phyloP scores from a whole-genome alignment of 2,329 filamentous ascomycete species.

The Diaporthe destruens region DNA sequence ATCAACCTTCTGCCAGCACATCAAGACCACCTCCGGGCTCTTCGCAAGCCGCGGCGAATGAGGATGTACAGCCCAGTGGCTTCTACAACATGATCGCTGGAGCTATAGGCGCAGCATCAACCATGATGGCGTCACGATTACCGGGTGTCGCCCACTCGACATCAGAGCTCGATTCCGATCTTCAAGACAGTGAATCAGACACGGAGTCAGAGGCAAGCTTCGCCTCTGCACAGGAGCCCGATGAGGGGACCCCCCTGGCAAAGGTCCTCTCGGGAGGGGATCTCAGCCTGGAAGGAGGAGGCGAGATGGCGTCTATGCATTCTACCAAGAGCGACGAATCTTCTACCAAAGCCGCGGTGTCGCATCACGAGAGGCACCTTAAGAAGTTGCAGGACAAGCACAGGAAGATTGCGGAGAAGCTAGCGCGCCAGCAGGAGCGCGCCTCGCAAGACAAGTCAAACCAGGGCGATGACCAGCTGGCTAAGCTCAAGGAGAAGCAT shows the following conservation, averaged over 20 bases:
- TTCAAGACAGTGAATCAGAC: conserved; percentile 51
- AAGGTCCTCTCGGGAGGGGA: conserved; percentile 18
- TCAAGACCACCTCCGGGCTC: conserved; percentile 35
- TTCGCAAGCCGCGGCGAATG: conserved; percentile 33
- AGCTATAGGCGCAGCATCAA: conserved; percentile 64
- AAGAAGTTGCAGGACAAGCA: conserved; percentile 72
- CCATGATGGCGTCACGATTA: conserved; percentile 57
- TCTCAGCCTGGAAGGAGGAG: background rate
- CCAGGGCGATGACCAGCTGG: conserved; percentile 56
- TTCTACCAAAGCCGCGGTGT: conserved; percentile 45
- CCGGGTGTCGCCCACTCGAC: conserved; percentile 50
- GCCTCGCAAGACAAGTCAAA: conserved; percentile 52
- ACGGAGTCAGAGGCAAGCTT: conserved; percentile 61
- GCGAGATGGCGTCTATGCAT: conserved; percentile 45
- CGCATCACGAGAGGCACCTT: conserved; percentile 72
- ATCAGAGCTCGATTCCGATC: conserved; percentile 49
- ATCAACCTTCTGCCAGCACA: conserved; percentile 37
- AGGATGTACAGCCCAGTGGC: conserved; percentile 55
- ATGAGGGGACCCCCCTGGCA: conserved; percentile 47
- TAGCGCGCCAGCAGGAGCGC: conserved; percentile 67
- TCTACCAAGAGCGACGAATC: conserved; percentile 58
- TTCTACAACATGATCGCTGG: conserved; percentile 69
- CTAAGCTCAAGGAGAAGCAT: conserved; percentile 74
- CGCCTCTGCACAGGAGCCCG: conserved; percentile 60
- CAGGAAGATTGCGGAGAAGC: conserved; percentile 72